Base-by-base conservation (phyloP, 225 moss, liverwort and hornwort species). In the Sphagnum contortum region DNA sequence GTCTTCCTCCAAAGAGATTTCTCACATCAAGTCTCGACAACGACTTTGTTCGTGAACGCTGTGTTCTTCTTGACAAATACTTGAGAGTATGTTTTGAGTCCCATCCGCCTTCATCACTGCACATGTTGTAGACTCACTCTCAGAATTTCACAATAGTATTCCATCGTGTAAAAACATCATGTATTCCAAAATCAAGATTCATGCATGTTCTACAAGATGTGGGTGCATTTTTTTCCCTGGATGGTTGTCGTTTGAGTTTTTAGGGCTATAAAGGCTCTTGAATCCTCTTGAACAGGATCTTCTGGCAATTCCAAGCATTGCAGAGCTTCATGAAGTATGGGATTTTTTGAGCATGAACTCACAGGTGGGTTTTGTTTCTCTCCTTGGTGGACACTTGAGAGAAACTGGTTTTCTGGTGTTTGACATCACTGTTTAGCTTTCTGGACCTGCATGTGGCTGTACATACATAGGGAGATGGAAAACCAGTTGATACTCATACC, bases 291-390 rank as follows among this genome's bases (percentile, higher is more conserved):
- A 59, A 64, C 80, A 84, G 76, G 89, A 91, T 58, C 77, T 94
- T 29, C 57, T 94, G 49, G 85, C 89, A 52, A 89, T 88, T 62
- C 89, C 89, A 48, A 80, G 89, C 64, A 74, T 94, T 8, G 87
- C 82, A 48, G 91, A 91, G 77, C 73, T 84, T 66, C 87, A 91
- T 65, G 94, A 94, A 68, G 87, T 94, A 44, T 81, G 87, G 89
- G 91, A 94, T 67, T 94, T 94, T 69, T 69, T 94, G 50, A 94
- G 94, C 64, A 76, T 77, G 54, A 82, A 84, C 50, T 94, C 94
- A 60, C 83, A 94, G 82, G 91, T 84, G 59, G 9, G 52, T 29
- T 29, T 29, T 29, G 29, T 29, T 29, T 29, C 29, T 29, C 29
- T 29, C 29, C 29, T 29, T 29, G 29, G 29, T 1, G 29, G 29